Percentiles rank a stretch among this genome's conserved stretches.
Conservation (phyloP, 305 asterid species). For the Fraxinus paxiana region DNA sequence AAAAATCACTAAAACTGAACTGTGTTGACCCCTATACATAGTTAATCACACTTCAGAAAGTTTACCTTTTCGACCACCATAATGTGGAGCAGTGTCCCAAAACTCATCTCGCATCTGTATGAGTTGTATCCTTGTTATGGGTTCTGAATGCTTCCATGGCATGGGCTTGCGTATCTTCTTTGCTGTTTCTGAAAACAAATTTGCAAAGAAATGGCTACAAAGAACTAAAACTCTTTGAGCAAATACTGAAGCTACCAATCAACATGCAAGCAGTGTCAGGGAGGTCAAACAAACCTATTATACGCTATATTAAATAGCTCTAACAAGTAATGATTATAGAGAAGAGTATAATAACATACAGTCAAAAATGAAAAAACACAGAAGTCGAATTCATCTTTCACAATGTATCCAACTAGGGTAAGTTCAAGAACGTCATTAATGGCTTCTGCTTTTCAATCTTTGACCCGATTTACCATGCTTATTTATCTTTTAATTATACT, state of each 20-base stretch:
- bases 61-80: conserved; percentile 87
- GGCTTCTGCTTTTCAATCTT: neutral
- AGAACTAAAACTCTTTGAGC: neutral
- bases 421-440: neutral
- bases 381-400: neutral
- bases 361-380: neutral
- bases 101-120: conserved; percentile 76
- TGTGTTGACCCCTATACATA: neutral
- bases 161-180: conserved; percentile 81
- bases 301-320: neutral
- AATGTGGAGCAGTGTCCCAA: conserved; percentile 98
- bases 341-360: neutral
- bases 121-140: conserved; percentile 71
- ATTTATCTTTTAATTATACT: neutral
- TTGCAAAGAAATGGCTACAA: neutral
- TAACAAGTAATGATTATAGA: neutral
- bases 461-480: neutral
- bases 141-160: conserved; percentile 90
- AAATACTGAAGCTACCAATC: neutral
- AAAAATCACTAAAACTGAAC: neutral
- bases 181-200: conserved; percentile 39
- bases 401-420: neutral
- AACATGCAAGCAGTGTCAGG: neutral
- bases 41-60: neutral
- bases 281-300: neutral